Conservation (phyloP, 2,329 filamentous ascomycete species). For the Hypoxylon rubiginosum region DNA sequence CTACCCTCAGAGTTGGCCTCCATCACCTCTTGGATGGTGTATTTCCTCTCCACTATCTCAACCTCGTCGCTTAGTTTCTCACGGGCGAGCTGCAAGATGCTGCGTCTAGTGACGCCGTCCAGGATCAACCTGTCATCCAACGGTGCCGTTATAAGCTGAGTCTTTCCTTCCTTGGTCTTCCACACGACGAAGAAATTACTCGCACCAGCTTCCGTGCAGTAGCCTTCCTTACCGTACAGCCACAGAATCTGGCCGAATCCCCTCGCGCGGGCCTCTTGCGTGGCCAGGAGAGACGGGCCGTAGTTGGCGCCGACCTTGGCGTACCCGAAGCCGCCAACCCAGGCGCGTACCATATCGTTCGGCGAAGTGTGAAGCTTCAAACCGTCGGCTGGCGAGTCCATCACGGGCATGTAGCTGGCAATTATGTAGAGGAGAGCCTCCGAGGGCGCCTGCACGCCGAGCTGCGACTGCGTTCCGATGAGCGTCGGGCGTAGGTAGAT, state of each 20-base stretch:
- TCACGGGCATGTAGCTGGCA: constrained; percentile 70
- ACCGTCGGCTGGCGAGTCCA: constrained; percentile 67
- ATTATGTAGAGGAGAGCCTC: constrained; percentile 94
- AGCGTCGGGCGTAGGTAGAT: constrained; percentile 89
- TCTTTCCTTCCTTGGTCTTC: constrained; percentile 72
- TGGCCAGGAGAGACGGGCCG: constrained; percentile 84
- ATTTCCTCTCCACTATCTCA: constrained; percentile 84
- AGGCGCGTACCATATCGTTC: constrained; percentile 88
- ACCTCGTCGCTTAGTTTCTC: constrained; percentile 70
- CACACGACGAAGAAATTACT: constrained; percentile 93
- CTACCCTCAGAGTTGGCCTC: constrained; percentile 81
- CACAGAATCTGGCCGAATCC: constrained; percentile 95
- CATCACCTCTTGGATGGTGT: constrained; percentile 83
- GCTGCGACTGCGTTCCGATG: constrained; percentile 83
- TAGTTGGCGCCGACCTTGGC: constrained; percentile 97
- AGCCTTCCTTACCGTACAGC: constrained; percentile 83
- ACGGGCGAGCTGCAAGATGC: constrained; percentile 79
- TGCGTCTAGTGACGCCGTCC: constrained; percentile 88
- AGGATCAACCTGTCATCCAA: constrained; percentile 87
- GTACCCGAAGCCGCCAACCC: constrained; percentile 93
- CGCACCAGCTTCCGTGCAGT: constrained; percentile 91
- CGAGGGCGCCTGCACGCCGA: constrained; percentile 83
- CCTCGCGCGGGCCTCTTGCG: constrained; percentile 76
- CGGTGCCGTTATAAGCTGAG: constrained; percentile 85
- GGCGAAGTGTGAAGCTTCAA: constrained; percentile 83